A percentile compares a stretch with the other conserved stretches of the same genome.
Evolutionary conservation across 345 rosid genomes (phyloP).

Genomic region (Linum lewisii): DNA sequence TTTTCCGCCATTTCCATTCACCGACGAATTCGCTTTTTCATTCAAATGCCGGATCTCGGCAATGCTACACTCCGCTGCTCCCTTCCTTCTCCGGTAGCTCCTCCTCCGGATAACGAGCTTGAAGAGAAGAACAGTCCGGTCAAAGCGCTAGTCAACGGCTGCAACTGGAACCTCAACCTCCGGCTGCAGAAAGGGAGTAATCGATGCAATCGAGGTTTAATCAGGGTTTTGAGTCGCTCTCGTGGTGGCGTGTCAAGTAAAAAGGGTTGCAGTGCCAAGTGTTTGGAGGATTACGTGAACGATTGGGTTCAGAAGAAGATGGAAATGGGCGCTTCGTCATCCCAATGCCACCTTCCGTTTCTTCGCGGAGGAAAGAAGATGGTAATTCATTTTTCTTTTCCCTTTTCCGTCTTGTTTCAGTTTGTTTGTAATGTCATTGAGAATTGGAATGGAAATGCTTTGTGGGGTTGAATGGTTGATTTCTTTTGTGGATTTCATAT

Average conservation of each 20-base stretch:
- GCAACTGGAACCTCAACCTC: conserved; percentile 12
- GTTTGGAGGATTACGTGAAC: conserved; percentile 32
- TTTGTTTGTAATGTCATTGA: background rate
- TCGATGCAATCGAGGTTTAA: conserved; percentile 6
- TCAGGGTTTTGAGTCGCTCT: conserved; percentile 20
- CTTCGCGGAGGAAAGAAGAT: conserved; percentile 57
- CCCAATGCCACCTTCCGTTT: conserved; percentile 56
- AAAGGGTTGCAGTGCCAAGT: conserved; percentile 19
- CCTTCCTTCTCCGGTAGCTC: background rate
- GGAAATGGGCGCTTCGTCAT: conserved; percentile 34
- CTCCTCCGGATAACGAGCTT: conserved; percentile 13
- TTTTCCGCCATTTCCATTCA: background rate
- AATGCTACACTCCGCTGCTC: conserved; percentile 30
- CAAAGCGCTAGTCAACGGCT: conserved; percentile 23
- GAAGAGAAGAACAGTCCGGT: conserved; percentile 2
- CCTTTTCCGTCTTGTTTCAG: background rate
- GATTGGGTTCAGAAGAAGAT: conserved; percentile 44
- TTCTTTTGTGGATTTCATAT: background rate
- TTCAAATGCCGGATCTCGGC: conserved; percentile 55
- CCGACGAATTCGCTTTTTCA: background rate
- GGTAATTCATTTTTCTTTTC: conserved; percentile 23
- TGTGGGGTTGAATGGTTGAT: background rate
- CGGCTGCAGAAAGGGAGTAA: conserved; percentile 10
- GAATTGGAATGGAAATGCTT: background rate
- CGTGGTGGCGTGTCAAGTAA: conserved; percentile 16